These are phyloP conservation scores for Russula sp. DNA, from an alignment of 768 basidiomycete genomes.

Conservation along the genomic window DNA sequence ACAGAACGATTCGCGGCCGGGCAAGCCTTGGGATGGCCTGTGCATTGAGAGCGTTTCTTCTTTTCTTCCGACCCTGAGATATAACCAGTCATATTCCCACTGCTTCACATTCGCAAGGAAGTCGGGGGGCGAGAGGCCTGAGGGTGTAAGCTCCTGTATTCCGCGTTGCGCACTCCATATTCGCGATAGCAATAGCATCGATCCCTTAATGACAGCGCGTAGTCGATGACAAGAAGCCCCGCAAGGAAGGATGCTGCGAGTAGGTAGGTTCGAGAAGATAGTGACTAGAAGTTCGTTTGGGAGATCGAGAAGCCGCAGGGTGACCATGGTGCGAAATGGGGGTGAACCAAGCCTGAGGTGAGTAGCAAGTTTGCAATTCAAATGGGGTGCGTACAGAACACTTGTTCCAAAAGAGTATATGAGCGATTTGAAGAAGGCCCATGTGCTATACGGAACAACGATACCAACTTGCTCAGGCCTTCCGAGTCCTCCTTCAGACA, in stretches of 20 bases:
- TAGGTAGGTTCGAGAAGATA: constrained; percentile 10
- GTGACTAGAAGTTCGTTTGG: constrained; percentile 15
- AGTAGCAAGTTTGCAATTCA: not conserved
- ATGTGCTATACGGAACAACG: constrained; percentile 7
- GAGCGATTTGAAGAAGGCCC: not conserved
- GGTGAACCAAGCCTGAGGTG: too few species aligned
- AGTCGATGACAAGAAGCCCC: constrained; percentile 10
- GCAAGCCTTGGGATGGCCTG: not conserved
- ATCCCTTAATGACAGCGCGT: constrained; percentile 10
- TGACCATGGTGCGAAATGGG: not conserved
- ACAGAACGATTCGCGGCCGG: not conserved
- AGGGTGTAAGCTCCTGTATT: constrained; percentile 15
- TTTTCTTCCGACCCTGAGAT: not conserved
- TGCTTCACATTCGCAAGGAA: not conserved
- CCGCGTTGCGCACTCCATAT: constrained; percentile 3
- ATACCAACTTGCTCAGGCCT: not conserved
- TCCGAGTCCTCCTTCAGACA: not conserved
- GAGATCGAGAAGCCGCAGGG: constrained; percentile 9
- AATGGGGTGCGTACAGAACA: not conserved
- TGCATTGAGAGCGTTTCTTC: not conserved
- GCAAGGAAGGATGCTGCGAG: constrained; percentile 11
- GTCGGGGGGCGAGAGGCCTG: not conserved
- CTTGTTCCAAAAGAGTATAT: not conserved
- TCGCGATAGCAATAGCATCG: constrained; percentile 3
- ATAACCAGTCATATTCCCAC: constrained; percentile 22